phyloP scores from a whole-genome alignment of 192 early-diverging fungal genomes.

The Backusella psychrophila region DNA sequence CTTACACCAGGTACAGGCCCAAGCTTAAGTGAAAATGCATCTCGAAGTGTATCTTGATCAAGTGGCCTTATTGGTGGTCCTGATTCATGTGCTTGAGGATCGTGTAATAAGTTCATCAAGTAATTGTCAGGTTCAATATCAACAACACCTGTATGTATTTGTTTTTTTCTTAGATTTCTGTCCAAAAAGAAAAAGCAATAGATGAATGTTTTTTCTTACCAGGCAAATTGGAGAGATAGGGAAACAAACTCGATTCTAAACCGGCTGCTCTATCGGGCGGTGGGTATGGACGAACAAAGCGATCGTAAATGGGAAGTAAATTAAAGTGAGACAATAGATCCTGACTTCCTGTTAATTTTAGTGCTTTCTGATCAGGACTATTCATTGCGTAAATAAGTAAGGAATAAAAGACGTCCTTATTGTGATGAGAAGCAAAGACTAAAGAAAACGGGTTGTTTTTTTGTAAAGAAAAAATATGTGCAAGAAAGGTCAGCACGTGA shows the following conservation, averaged over 20 bases:
- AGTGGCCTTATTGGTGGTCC: slow-evolving; percentile 22
- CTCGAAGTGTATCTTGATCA: slow-evolving; percentile 27
- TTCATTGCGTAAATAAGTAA: background rate
- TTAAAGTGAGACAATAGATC: slow-evolving; percentile 38
- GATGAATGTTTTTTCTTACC: slow-evolving; percentile 9
- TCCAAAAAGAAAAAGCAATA: background rate
- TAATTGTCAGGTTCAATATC: slow-evolving; percentile 29
- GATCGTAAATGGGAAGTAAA: slow-evolving; percentile 33
- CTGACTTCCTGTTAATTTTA: slow-evolving; percentile 32
- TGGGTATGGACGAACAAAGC: slow-evolving; percentile 33
- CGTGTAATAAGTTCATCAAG: slow-evolving; percentile 30
- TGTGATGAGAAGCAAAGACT: background rate
- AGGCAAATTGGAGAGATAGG: slow-evolving; percentile 34
- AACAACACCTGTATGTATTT: slow-evolving; percentile 11
- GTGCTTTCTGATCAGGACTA: background rate
- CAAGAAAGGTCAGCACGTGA: no score
- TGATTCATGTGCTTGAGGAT: slow-evolving; percentile 24
- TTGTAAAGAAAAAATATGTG: no score
- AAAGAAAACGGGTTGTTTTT: background rate
- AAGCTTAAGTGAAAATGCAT: slow-evolving; percentile 28
- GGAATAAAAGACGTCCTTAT: background rate
- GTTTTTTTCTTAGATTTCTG: background rate
- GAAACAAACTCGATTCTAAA: slow-evolving; percentile 18
- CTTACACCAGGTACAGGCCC: slow-evolving; percentile 38
- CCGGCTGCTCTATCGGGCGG: slow-evolving; percentile 26